Evolutionary conservation across 306 rosid species (phyloP).

Genomic region (Casuarina cunninghamiana): DNA sequence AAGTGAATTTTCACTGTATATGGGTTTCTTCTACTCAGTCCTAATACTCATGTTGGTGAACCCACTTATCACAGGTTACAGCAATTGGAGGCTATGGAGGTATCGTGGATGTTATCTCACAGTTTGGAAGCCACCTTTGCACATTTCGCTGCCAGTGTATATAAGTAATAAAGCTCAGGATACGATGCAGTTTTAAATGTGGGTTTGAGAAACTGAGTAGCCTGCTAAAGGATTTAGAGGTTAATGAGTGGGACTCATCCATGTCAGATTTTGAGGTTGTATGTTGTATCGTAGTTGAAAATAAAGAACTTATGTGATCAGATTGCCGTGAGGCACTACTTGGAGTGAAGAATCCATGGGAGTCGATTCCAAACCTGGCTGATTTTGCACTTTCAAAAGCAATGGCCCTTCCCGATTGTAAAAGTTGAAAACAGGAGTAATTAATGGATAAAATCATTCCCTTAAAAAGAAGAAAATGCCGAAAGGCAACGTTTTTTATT

Average conservation of each 20-base stretch:
- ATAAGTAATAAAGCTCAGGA: slow-evolving; percentile 13
- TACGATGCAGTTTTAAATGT: slow-evolving; percentile 4
- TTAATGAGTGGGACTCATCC: slow-evolving; percentile 6
- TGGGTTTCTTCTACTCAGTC: neutral
- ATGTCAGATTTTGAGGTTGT: neutral
- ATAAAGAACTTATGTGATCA: neutral
- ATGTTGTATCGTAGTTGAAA: neutral
- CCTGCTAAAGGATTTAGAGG: neutral
- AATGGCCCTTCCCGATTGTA: no score
- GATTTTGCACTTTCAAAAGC: no score
- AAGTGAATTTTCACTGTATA: neutral
- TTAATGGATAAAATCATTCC: no score
- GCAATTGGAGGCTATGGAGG: slow-evolving; percentile 94
- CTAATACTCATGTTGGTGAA: slow-evolving; percentile 16
- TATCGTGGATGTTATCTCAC: slow-evolving; percentile 84
- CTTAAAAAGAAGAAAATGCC: no score
- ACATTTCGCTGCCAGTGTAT: slow-evolving; percentile 61
- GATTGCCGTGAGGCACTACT: no score
- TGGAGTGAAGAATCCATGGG: no score
- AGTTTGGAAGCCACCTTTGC: slow-evolving; percentile 93
- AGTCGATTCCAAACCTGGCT: no score
- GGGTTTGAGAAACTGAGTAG: neutral
- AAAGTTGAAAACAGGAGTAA: no score
- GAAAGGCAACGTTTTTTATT: no score
- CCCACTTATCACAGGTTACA: slow-evolving; percentile 55